Percentiles rank a stretch among this genome's conserved stretches.
Evolutionary conservation across 345 rosid genomes (phyloP).

Genomic region (Rhizophora mangle): DNA sequence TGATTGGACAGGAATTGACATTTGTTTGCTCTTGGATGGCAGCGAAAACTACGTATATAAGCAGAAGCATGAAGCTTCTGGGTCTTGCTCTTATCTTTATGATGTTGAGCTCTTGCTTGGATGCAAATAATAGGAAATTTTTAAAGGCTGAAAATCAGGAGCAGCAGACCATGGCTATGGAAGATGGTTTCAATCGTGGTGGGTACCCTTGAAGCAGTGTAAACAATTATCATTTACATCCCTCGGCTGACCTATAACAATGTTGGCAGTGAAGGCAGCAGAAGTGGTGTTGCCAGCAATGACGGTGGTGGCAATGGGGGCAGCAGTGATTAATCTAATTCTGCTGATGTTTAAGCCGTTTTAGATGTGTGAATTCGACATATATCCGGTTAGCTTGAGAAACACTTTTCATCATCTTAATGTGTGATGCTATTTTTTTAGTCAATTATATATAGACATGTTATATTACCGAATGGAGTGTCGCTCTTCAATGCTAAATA

Average conservation of each 20-base stretch:
- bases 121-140: conserved; percentile 2
- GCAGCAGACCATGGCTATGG: not conserved
- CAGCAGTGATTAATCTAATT: not conserved
- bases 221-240: conserved; percentile 48
- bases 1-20: not conserved
- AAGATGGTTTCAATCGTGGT: not conserved
- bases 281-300: conserved; percentile 21
- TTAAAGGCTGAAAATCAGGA: conserved; percentile 2
- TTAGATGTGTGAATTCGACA: too few relatives aligned
- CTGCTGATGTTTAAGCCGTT: too few relatives aligned
- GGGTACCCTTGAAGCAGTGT: conserved; percentile 29
- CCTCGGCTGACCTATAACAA: conserved; percentile 50
- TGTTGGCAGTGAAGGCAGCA: conserved; percentile 29
- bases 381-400: too few relatives aligned
- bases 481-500: too few relatives aligned
- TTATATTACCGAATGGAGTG: too few relatives aligned
- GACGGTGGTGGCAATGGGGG: not conserved
- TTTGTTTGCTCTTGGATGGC: not conserved
- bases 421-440: too few relatives aligned
- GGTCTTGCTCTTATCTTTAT: conserved; percentile 23
- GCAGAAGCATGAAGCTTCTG: conserved; percentile 22
- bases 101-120: conserved; percentile 27
- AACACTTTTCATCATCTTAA: too few relatives aligned
- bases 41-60: too few relatives aligned
- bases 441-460: too few relatives aligned